Base-by-base conservation (phyloP, 1,284 basidiomycete genomes). In the Coniophora puteana region DNA sequence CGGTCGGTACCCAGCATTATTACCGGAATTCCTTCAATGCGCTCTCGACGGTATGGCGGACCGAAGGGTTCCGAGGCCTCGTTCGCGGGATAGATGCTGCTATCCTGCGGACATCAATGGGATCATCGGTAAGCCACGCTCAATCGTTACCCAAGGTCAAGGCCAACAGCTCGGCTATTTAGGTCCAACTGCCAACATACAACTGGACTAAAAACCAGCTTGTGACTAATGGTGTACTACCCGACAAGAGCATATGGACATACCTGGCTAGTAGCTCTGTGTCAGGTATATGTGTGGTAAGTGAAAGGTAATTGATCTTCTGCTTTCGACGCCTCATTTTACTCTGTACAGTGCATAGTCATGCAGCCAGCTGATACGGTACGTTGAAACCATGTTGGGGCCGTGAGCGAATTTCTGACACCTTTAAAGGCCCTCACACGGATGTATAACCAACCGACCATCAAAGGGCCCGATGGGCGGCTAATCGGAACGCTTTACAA, bases 121-220 rank as follows among this genome's bases (percentile, higher is more conserved):
- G 94, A 24, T 89, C 83, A 39, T 91, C 89, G 20, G 89, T 88
- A 45, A 45, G 68, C 54, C 32, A 44, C 34, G 20, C 8, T 25
- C 10, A 20, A 22, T 8, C 14, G 14, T 31, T 8, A 33, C 11
- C 21, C 17, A 8, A 11, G 13, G 13, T 36, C 23, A 11, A 11
- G 11, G 8, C 35, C 10, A 8, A 11, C 31, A 33, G 8, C 17
- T 8, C 10, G 27, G 42, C 21, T 17, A 20, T 31, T 29, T 47
- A 91, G 83, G 90, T 93, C 5, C 95, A 99, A 79, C 67, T 99
- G 28, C 95, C 95, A 0, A 90, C 90, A 29, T 99, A 99, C 64
- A 95, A 93, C 54, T 89, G 90, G 65, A 88, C 90, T 24, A 97
- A 97, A 64, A 80, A 76, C 38, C 76, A 85, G 43, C 68, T 95